Base-by-base conservation (phyloP, 2,329 filamentous ascomycete species). In the Neopestalotiopsis clavispora region DNA sequence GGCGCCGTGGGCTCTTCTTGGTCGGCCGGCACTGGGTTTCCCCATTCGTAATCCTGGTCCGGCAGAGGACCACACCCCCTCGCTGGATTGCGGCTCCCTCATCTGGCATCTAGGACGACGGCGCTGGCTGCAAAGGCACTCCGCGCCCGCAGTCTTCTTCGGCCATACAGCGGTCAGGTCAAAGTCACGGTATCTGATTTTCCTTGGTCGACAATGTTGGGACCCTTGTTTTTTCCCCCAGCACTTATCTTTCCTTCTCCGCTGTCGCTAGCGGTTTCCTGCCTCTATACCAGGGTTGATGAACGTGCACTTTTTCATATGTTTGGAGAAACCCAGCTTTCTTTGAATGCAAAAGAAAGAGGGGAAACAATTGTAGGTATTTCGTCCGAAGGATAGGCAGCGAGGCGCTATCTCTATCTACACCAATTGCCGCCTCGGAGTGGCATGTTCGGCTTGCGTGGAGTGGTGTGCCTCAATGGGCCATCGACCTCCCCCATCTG, bases 81-180 rank as follows among this genome's bases (percentile, higher is more conserved):
- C 10, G 17, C 3, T 40, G 17, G 57, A 34, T 28, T 62, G 59
- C 59, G 59, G 59, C 59, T 62, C 59, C 59, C 59, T 20, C 59
- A 62, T 62, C 59, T 34, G 59, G 59, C 59, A 62, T 62, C 28
- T 62, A n/a, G 17, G 59, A 62, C 59, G 34, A 17, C 30, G 57
- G 23, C 30, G 57, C 23, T 59, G 30, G 17, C 30, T 30, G 30
- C 57, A 59, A 30, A 59, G 23, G 57, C 57, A 59, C 57, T 59
- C 28, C 57, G 30, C 23, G 14, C 59, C 59, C 32, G 30, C 59
- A 34, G 32, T 6, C 5, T 32, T 28, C 30, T 17, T 62, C 59
- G 59, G 59, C n/a, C 30, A 40, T 62, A 62, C 59, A 62, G 34
- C 59, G 59, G 59, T 62, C 28, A 30, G 14, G 59, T 20, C 59